Evolutionary conservation across 805 yeast species (phyloP).

Genomic region (Candida chilensis): DNA sequence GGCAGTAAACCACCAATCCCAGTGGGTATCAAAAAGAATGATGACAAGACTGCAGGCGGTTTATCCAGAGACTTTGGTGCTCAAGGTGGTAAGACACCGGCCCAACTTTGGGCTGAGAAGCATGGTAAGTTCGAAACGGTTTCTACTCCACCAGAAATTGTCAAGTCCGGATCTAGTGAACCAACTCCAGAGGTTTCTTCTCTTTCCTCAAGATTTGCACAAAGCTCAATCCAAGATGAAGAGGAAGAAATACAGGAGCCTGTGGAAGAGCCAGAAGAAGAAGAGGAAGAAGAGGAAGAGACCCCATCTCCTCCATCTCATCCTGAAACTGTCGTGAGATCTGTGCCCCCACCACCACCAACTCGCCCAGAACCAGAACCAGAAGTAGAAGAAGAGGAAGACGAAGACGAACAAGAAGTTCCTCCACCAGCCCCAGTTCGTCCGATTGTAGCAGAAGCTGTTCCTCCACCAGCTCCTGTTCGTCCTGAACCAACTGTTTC

Average conservation of each 20-base stretch:
- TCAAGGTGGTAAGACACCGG: conserved; percentile 81
- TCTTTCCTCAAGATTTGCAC: background rate
- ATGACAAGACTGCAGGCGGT: conserved; percentile 47
- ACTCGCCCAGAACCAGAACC: conserved; percentile 3
- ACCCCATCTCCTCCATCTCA: conserved; percentile 4
- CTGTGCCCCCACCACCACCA: conserved; percentile 5
- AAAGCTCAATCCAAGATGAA: conserved; percentile 5
- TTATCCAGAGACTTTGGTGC: conserved; percentile 53
- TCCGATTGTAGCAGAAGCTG: conserved; percentile 12
- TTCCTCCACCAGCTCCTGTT: conserved; percentile 9
- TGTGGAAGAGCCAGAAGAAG: conserved; percentile 18
- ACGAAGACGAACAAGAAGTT: conserved; percentile 10
- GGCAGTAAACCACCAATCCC: conserved; percentile 22
- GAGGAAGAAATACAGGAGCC: conserved; percentile 17
- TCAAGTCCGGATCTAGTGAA: background rate
- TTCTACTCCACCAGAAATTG: too few species aligned
- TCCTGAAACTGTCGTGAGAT: conserved; percentile 1
- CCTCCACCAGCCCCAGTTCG: conserved; percentile 13
- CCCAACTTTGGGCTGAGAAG: conserved; percentile 92
- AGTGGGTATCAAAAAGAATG: conserved; percentile 15
- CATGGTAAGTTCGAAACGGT: conserved; percentile 55
- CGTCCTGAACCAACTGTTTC: conserved; percentile 11
- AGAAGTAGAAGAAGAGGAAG: conserved; percentile 5
- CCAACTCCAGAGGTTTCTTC: conserved; percentile 4
- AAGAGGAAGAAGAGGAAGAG: conserved; percentile 12